A percentile compares a stretch with the other conserved stretches of the same genome.
These are phyloP conservation scores for Hemerocallis citrina DNA, from an alignment of 106 monocot genomes.

Conservation along the genomic window DNA sequence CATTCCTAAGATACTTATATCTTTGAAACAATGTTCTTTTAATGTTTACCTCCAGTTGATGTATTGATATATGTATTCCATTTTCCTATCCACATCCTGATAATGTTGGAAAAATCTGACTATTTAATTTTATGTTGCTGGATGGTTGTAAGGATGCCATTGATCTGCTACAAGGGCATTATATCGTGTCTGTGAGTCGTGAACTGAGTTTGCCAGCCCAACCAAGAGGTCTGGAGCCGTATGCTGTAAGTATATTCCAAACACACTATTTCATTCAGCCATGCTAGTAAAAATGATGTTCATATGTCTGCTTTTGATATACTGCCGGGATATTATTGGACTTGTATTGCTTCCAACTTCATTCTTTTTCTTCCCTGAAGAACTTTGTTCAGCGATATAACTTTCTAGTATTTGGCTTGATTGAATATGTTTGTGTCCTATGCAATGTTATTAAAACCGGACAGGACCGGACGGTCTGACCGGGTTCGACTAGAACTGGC, in stretches of 20 bases:
- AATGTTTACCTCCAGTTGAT: no score
- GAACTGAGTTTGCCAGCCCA: conserved; percentile 46
- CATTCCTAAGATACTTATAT: no score
- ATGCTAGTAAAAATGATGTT: neutral
- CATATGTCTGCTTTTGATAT: neutral
- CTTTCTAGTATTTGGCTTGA: neutral
- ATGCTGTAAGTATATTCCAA: conserved; percentile 51
- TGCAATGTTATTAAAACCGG: no score
- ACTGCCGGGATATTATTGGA: neutral
- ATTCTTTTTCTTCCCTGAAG: no score
- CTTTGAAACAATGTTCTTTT: no score
- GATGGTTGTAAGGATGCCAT: conserved; percentile 60
- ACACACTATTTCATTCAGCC: neutral
- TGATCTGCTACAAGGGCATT: conserved; percentile 96
- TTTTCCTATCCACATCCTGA: neutral
- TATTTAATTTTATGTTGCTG: conserved; percentile 1
- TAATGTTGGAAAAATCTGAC: neutral
- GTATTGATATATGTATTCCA: neutral
- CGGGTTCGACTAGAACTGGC: no score
- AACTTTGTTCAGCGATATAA: neutral
- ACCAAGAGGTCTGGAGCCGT: conserved; percentile 36
- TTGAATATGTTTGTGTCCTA: no score
- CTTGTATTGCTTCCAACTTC: no score
- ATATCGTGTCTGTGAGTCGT: conserved; percentile 70
- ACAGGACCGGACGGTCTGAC: no score